Evolutionary conservation across 352 stramenopile genomes (phyloP), one percentile per base, ranked within the genome.

Genomic region (Phytophthora melonis): DNA sequence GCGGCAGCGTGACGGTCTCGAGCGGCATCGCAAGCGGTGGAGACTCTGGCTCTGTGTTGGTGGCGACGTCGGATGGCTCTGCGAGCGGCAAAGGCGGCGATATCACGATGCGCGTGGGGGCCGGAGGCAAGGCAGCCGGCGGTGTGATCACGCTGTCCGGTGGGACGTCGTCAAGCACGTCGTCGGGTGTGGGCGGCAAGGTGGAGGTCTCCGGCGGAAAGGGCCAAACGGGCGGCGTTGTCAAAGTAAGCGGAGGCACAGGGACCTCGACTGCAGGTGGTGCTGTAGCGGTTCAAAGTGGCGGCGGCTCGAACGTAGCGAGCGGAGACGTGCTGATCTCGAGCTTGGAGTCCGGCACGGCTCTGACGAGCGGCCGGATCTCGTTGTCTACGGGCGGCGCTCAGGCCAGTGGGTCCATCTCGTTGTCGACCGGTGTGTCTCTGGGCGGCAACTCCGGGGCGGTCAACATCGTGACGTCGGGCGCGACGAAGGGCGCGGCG

Each of bases 231-330:
- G 70, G 70, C 9, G 69, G 70, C 16, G 19, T 56, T 16, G 25
- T 70, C 11, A 23, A 47, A 19, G 3, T 78, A 1, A 25, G 3
- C 16, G 70, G 59, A 32, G 70, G 70, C 45, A 3, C 36, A 4
- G 56, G 43, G 1, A 19, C 36, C 9, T 63, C 25, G 11, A 41
- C 25, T 11, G 34, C 30, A 25, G 69, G 74, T 49, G 74, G 74
- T 18, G 32, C 16, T 21, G 70, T 81, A 32, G 58, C 43, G 2
- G 50, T 81, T 56, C 41, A 49, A 32, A 77, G 74, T 53, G 74
- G 74, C 16, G 59, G 49, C 53, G 74, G 70, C 52, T 39, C 54
- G 14, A 56, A 21, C 34, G 47, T 60, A 47, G 30, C 64, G 16
- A 71, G 64, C 34, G 64, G 64, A n/a, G 47, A 65, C 18, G 64